phyloP scores from a whole-genome alignment of 164 flowering plant species.

The Platanus orientalis region DNA sequence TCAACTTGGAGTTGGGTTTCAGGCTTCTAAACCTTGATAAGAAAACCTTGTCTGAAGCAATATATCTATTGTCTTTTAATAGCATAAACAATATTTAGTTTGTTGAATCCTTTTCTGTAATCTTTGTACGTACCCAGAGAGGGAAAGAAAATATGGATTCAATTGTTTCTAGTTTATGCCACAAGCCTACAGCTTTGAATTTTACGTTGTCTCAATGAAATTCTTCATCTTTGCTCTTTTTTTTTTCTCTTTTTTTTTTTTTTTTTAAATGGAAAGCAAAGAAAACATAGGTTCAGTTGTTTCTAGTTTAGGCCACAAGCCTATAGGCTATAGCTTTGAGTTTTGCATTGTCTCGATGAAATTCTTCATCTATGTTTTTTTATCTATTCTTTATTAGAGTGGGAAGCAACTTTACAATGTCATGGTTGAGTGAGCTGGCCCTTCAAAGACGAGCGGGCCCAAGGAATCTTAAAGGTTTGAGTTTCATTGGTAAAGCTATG shows the following conservation, averaged over 20 bases:
- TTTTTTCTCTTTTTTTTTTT: background rate
- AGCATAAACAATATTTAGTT: background rate
- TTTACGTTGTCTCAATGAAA: background rate
- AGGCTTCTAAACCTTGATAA: background rate
- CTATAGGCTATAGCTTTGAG: background rate
- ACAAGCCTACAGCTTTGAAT: background rate
- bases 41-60: background rate
- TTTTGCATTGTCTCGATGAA: background rate
- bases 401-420: conserved; percentile 91
- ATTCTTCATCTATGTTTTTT: background rate
- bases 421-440: conserved; percentile 95
- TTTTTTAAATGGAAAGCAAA: no score
- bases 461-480: conserved; percentile 19
- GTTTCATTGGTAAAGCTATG: background rate
- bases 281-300: no score
- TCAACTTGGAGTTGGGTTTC: background rate
- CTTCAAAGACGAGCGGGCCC: conserved; percentile 93
- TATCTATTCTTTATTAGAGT: conserved; percentile 36
- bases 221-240: background rate
- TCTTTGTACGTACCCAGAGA: conserved; percentile 61
- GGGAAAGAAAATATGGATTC: background rate
- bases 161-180: background rate
- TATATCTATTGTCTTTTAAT: no score
- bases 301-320: background rate
- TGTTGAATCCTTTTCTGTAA: conserved; percentile 25